Evolutionary conservation across 768 basidiomycete genomes (phyloP).

Genomic region (Flagelloscypha sp.): DNA sequence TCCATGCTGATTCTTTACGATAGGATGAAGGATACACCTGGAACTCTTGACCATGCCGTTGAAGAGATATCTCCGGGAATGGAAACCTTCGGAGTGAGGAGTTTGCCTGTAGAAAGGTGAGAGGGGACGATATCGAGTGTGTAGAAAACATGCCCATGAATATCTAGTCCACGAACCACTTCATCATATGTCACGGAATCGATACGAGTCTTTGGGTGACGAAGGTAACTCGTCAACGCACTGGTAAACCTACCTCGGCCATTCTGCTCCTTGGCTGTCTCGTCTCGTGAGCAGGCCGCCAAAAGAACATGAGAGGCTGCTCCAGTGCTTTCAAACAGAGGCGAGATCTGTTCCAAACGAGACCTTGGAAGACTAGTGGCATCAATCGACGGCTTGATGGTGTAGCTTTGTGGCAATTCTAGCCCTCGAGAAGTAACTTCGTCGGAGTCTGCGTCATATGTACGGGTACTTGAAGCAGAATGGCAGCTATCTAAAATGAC

Average conservation of each 20-base stretch:
- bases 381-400: slow-evolving; percentile 5
- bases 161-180: too few species aligned
- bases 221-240: background rate
- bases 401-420: background rate
- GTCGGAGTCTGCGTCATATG: too few species aligned
- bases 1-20: background rate
- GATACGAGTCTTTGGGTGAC: too few species aligned
- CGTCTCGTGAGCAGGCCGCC: slow-evolving; percentile 16
- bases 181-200: too few species aligned
- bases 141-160: too few species aligned
- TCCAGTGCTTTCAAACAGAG: background rate
- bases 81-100: slow-evolving; percentile 1
- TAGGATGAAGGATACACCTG: background rate
- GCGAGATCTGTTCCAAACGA: slow-evolving; percentile 1
- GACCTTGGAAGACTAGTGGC: slow-evolving; percentile 5
- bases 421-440: background rate
- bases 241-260: slow-evolving; percentile 2
- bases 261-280: slow-evolving; percentile 6
- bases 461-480: slow-evolving; percentile 15
- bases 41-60: background rate
- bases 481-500: slow-evolving; percentile 25
- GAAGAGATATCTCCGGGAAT: background rate
- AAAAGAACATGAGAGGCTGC: slow-evolving; percentile 18
- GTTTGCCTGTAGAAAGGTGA: background rate
- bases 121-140: too few species aligned